Percentiles rank a stretch among this genome's conserved stretches.
These are phyloP conservation scores for Cladorrhinum sp. DNA, from an alignment of 2,329 filamentous ascomycete genomes.

Conservation along the genomic window DNA sequence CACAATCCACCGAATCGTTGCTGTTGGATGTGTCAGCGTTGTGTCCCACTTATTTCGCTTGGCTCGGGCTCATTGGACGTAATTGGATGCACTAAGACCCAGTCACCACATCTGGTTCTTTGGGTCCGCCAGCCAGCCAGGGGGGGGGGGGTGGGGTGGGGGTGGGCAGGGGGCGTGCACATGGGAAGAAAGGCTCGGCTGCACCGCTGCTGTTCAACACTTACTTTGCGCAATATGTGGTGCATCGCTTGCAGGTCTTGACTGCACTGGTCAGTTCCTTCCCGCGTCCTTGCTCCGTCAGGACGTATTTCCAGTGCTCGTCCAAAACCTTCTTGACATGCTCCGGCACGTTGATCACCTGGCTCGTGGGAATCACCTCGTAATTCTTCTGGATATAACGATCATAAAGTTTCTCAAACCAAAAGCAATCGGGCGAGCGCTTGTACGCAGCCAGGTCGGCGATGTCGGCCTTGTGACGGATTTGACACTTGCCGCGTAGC, in stretches of 20 bases:
- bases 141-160: background rate
- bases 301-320: conserved; percentile 93
- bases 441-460: conserved; percentile 78
- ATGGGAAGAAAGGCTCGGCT: conserved; percentile 10
- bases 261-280: conserved; percentile 95
- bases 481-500: conserved; percentile 87
- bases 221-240: conserved; percentile 85
- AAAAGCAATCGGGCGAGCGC: conserved; percentile 82
- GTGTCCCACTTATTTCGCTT: conserved; percentile 9
- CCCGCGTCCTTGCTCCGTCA: conserved; percentile 88
- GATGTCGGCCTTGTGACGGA: conserved; percentile 85
- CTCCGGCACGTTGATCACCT: conserved; percentile 93
- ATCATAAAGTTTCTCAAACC: conserved; percentile 97
- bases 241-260: conserved; percentile 93
- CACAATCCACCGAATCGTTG: conserved; percentile 94
- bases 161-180: background rate
- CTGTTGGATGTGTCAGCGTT: conserved; percentile 46
- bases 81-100: conserved; percentile 11
- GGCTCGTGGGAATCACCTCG: conserved; percentile 86
- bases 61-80: conserved; percentile 15
- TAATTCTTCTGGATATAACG: conserved; percentile 98
- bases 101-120: conserved; percentile 16
- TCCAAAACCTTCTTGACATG: conserved; percentile 94
- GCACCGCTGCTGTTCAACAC: conserved; percentile 32
- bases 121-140: background rate